Evolutionary conservation across 495 filamentous ascomycete species (phyloP), one percentile per base, ranked within the genome.

Genomic region (Penicillium antarcticum): DNA sequence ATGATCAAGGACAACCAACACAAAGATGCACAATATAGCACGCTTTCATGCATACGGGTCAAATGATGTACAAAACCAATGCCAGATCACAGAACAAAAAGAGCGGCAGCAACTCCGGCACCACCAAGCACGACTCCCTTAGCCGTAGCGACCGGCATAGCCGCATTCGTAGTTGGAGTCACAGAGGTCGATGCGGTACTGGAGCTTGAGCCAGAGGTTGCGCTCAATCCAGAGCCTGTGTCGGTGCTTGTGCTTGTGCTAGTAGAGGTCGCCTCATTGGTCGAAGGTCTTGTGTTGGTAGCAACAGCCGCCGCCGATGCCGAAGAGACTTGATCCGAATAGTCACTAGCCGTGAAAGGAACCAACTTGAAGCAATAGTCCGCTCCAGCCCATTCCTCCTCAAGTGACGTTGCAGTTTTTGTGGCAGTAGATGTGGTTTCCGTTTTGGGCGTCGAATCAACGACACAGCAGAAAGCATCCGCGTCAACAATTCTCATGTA

Each of bases 301-400:
- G 57, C 57, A 6, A 19, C 53, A 18, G 48, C 42, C 31, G 49
- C 50, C 2, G 14, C 41, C 8, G 48, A 32, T 18, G 57, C 57
- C 19, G 53, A 56, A 21, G 57, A 60, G 16, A 60, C 57, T 44
- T 45, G 57, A 16, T 31, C 38, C 12, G 57, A 60, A 14, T 60
- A 60, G 29, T 60, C 49, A 32, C 48, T 60, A 5, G 57, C 57
- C 0, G 46, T 60, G 48, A 56, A 60, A 3, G 48, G 57, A 11
- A 60, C 21, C 36, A 45, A 46, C 2, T 53, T 34, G 31, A 52
- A 23, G 21, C 57, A 60, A 19, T 29, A 18, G 14, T 31, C 48
- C 0, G 13, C 33, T 4, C 39, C 51, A 4, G 52, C 24, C 54
- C 49, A 54, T 4, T 50, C 29, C 1, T 42, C 42, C 16, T 51